Base-by-base conservation (phyloP, 2,329 filamentous ascomycete genomes). In the Canariomyces notabilis region DNA sequence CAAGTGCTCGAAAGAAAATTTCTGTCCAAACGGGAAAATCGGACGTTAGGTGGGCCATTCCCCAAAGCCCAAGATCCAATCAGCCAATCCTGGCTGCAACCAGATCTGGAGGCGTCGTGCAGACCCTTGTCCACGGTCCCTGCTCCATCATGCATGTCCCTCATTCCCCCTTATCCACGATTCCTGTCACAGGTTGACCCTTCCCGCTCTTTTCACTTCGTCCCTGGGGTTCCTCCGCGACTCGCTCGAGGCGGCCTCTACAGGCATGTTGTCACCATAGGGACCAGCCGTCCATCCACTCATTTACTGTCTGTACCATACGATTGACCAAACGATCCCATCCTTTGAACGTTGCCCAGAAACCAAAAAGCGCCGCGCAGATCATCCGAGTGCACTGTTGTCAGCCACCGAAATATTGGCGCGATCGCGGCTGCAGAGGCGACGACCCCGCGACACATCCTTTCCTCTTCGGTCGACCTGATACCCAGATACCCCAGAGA, bases 381-480 rank as follows among this genome's bases (percentile, higher is more conserved):
- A n/a, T n/a, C 33, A 14, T 22, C 37, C 14, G 44, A 44, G n/a
- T 39, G 33, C 35, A 37, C 34, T 42, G 42, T 41, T 50, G 44
- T 50, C 45, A 32, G 35, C 41, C 44, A 29, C 37, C 37, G 20
- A 33, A 44, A 41, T 29, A 37, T 23, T 33, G 22, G 32, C 37
- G 14, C 41, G 12, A 19, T 19, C 31, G 16, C 16, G 21, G 32
- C 22, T 18, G 20, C 42, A 33, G 5, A 48, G n/a, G 31, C n/a
- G 18, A 19, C 33, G 31, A 18, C 23, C 32, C 36, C 32, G 44
- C 44, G 51, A 42, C 51, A 35, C 47, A 54, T 56, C 52, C 16
- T 44, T 49, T 42, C 52, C 51, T 11, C 44, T 50, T 55, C 46
- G 42, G 51, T 47, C 48, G 19, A 44, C 36, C 42, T 50, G 50